phyloP scores from a whole-genome alignment of 768 basidiomycete species.

The Epithele typhae region DNA sequence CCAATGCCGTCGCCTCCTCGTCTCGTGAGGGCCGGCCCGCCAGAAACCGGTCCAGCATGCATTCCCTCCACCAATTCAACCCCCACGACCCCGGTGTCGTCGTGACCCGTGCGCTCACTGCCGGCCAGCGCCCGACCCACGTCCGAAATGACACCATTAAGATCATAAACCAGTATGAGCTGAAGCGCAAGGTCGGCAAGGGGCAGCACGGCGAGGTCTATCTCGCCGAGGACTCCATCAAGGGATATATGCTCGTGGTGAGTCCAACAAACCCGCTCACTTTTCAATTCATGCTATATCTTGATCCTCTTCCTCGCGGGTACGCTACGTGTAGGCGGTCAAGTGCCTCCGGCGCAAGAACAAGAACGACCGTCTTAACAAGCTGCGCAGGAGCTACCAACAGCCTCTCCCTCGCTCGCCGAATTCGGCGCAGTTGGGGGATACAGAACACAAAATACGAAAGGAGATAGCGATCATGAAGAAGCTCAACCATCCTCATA shows the following conservation, averaged over 20 bases:
- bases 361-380: conserved; percentile 59
- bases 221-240: conserved; percentile 53
- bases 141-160: conserved; percentile 25
- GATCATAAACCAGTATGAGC: conserved; percentile 84
- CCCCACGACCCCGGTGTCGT: conserved; percentile 39
- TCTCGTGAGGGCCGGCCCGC: conserved; percentile 15
- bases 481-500: conserved; percentile 85
- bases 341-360: conserved; percentile 73
- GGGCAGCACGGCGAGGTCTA: conserved; percentile 92
- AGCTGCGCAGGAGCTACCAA: conserved; percentile 33
- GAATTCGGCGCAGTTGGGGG: conserved; percentile 64
- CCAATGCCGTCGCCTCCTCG: conserved; percentile 14
- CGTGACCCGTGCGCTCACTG: conserved; percentile 37
- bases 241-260: conserved; percentile 37
- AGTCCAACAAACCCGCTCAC: conserved; percentile 41
- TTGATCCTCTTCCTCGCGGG: background rate
- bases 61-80: conserved; percentile 17
- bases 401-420: conserved; percentile 43
- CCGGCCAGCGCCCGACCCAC: conserved; percentile 33
- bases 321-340: conserved; percentile 53
- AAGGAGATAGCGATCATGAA: conserved; percentile 99
- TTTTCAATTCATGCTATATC: conserved; percentile 4
- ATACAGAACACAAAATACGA: conserved; percentile 78
- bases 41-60: conserved; percentile 14
- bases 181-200: conserved; percentile 71